A percentile compares a stretch with the other conserved stretches of the same genome.
Conservation (phyloP, 2,329 filamentous ascomycete species). For the Karstenula rhodostoma region DNA sequence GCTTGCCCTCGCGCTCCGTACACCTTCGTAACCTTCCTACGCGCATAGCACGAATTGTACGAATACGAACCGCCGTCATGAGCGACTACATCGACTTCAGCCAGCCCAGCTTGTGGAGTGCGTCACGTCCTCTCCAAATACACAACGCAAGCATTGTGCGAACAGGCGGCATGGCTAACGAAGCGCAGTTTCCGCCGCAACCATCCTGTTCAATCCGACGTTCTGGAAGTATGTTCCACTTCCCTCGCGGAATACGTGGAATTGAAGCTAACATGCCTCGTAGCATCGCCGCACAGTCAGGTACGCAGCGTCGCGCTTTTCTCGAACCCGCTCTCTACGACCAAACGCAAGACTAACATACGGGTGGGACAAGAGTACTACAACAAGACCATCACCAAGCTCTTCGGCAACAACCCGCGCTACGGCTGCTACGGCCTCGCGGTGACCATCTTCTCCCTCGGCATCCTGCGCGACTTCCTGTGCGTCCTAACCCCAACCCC, state of each 20-base stretch:
- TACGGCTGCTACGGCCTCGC: slow-evolving; percentile 91
- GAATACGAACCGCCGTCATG: slow-evolving; percentile 25
- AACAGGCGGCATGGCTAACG: slow-evolving; percentile 8
- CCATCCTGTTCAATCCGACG: slow-evolving; percentile 95
- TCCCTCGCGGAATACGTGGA: background rate
- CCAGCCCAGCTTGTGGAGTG: slow-evolving; percentile 59
- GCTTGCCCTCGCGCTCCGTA: background rate
- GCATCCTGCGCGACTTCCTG: slow-evolving; percentile 79
- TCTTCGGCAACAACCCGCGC: slow-evolving; percentile 80
- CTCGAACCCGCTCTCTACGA: background rate
- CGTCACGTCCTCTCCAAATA: slow-evolving; percentile 25
- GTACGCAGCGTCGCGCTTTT: slow-evolving; percentile 52
- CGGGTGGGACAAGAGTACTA: slow-evolving; percentile 74
- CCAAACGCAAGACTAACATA: background rate
- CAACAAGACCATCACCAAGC: slow-evolving; percentile 85
- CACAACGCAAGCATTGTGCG: background rate
- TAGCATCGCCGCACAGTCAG: slow-evolving; percentile 82
- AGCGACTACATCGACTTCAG: slow-evolving; percentile 51
- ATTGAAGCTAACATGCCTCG: slow-evolving; percentile 1
- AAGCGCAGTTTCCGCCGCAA: slow-evolving; percentile 74
- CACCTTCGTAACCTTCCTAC: background rate
- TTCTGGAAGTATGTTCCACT: slow-evolving; percentile 86
- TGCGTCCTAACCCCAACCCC: slow-evolving; percentile 32
- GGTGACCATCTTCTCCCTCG: slow-evolving; percentile 87
- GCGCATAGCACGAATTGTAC: background rate